Evolutionary conservation across 768 basidiomycete species (phyloP), one percentile per base, ranked within the genome.

Genomic region (Rhizopogon sp.): DNA sequence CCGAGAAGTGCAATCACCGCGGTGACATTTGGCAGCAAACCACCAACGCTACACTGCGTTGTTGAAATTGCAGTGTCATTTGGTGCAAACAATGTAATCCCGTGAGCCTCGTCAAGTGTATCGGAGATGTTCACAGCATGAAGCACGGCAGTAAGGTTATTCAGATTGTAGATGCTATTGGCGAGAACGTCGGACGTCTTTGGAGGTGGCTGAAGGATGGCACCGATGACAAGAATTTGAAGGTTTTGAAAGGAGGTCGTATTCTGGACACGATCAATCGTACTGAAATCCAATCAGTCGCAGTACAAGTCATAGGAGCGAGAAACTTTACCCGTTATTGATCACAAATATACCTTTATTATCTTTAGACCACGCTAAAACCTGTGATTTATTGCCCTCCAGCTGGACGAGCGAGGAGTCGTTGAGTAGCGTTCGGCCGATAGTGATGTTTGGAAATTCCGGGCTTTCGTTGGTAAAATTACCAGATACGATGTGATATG

Each of bases 31-130:
- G 71, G 62, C 37, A 69, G 57, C 53, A 76, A 57, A 37, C 70
- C 52, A 31, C 72, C 40, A 49, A 75, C 59, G 3, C 62, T 55
- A 42, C 73, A 65, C 31, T 71, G 67, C 0, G 73, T 71, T 0
- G 70, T 65, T 39, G 62, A 62, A 33, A 88, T 53, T 6, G 81
- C 86, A 5, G 67, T 66, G 60, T 85, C 74, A 55, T 70, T 76
- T 7, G 89, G 88, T 3, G 83, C 79, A 62, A 90, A 89, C 40
- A 89, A 58, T 1, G 89, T 90, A 56, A 85, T 74, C 2, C 87
- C 89, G 25, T 58, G 66, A 1, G 77, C 67, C 1, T 67, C 61
- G 35, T 63, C 28, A 81, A 67, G 50, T 66, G 43, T 52, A 52
- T 70, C 52, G 6, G 64, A 20, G n/a, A 52, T 20, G 3, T 66